phyloP scores from a whole-genome alignment of 805 yeast genomes.

The Debaryomyces castellii region DNA sequence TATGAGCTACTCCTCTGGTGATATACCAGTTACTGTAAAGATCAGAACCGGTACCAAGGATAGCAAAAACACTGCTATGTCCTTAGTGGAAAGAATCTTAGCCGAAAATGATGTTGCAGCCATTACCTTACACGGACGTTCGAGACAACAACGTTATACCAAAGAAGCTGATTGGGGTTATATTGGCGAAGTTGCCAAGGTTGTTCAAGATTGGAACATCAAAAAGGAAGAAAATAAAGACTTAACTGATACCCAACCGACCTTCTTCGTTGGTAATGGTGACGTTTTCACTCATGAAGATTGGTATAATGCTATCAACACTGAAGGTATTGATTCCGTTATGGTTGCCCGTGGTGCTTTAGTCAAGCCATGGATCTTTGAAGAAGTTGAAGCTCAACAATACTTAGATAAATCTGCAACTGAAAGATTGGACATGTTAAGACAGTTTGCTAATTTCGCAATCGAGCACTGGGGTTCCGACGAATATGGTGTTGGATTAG shows the following conservation, averaged over 20 bases:
- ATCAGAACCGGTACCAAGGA: slow-evolving; percentile 90
- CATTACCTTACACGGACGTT: slow-evolving; percentile 92
- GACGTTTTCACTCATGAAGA: slow-evolving; percentile 86
- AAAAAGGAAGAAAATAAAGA: slow-evolving; percentile 61
- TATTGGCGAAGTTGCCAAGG: slow-evolving; percentile 67
- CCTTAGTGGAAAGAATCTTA: slow-evolving; percentile 67
- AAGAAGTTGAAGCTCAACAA: slow-evolving; percentile 88
- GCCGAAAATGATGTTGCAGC: slow-evolving; percentile 84
- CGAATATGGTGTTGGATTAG: slow-evolving; percentile 84
- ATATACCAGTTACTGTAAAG: slow-evolving; percentile 87
- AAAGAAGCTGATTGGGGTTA: slow-evolving; percentile 92
- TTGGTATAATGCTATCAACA: slow-evolving; percentile 71
- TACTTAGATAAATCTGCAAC: slow-evolving; percentile 86
- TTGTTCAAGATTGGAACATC: slow-evolving; percentile 60
- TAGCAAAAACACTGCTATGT: slow-evolving; percentile 81
- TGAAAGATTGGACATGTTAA: slow-evolving; percentile 78
- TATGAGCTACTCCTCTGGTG: slow-evolving; percentile 88
- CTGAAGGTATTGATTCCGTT: slow-evolving; percentile 80
- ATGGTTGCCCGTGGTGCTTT: slow-evolving; percentile 98
- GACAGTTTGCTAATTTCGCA: slow-evolving; percentile 73
- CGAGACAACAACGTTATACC: slow-evolving; percentile 94
- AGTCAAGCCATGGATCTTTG: slow-evolving; percentile 98
- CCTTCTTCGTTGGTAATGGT: slow-evolving; percentile 92
- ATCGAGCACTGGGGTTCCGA: slow-evolving; percentile 98
- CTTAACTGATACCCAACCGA: slow-evolving; percentile 53